Percentiles rank a stretch among this genome's conserved stretches.
phyloP scores from a whole-genome alignment of 2,329 filamentous ascomycete species.

The Epichloe typhina region DNA sequence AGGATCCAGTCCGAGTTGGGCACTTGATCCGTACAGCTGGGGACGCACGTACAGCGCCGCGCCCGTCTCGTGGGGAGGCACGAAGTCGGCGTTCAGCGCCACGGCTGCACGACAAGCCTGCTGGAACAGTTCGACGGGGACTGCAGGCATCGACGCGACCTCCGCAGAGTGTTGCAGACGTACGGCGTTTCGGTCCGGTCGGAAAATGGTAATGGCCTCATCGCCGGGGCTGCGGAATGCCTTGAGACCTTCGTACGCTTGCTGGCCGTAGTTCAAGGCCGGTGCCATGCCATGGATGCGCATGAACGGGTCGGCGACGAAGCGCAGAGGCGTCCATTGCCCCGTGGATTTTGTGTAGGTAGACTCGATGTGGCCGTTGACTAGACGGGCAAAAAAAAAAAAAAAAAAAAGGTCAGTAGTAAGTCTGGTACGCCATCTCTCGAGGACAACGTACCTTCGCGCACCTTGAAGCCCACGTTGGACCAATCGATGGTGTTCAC shows the following conservation, averaged over 20 bases:
- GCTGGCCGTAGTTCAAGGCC: conserved; percentile 90
- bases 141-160: conserved; percentile 69
- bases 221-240: conserved; percentile 71
- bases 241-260: conserved; percentile 97
- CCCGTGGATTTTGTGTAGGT: conserved; percentile 63
- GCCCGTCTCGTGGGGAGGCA: conserved; percentile 78
- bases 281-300: conserved; percentile 91
- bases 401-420: not conserved
- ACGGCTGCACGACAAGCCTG: conserved; percentile 70
- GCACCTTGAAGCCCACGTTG: conserved; percentile 83
- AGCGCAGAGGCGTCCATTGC: conserved; percentile 64
- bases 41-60: conserved; percentile 90
- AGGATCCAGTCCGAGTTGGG: conserved; percentile 74
- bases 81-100: conserved; percentile 75
- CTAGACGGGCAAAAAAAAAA: conserved; percentile 66
- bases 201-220: conserved; percentile 68
- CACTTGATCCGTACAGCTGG: conserved; percentile 72
- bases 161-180: conserved; percentile 77
- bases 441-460: conserved; percentile 51
- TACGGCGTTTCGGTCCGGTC: conserved; percentile 68
- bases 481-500: conserved; percentile 83
- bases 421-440: no score
- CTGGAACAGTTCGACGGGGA: conserved; percentile 66
- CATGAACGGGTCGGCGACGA: conserved; percentile 73
- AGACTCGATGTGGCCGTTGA: conserved; percentile 89